Conservation (phyloP, 352 stramenopile species). For the Hyaloperonospora brassicae region DNA sequence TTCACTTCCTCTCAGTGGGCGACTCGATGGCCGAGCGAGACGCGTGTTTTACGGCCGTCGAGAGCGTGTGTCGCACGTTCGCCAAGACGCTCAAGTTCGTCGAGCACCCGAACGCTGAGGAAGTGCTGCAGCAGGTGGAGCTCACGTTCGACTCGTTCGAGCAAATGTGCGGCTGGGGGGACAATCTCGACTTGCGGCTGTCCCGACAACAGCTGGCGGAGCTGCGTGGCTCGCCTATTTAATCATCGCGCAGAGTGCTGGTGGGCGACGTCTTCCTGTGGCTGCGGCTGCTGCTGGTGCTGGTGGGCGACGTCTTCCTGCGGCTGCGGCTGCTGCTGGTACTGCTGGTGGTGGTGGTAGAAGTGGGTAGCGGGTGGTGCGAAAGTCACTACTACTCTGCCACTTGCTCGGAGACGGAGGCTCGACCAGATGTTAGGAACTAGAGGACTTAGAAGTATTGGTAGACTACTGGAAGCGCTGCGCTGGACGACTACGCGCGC, state of each 20-base stretch:
- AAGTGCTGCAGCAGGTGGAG: conserved; percentile 80
- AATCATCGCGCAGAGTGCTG: conserved; percentile 10
- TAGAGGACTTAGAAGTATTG: conserved; percentile 7
- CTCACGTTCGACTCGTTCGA: conserved; percentile 80
- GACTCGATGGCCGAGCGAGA: conserved; percentile 85
- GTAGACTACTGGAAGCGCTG: conserved; percentile 14
- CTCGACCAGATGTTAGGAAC: conserved; percentile 20
- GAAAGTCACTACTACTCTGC: too few species aligned
- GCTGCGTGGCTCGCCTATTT: conserved; percentile 41
- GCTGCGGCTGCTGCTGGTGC: neutral
- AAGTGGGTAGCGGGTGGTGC: too few species aligned
- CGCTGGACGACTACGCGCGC: conserved; percentile 24
- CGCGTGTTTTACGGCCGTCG: conserved; percentile 64
- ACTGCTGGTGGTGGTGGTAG: too few species aligned
- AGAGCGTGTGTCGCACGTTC: conserved; percentile 55
- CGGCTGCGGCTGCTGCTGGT: too few species aligned
- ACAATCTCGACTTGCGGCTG: conserved; percentile 66
- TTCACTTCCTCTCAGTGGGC: conserved; percentile 76
- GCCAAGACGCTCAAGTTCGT: conserved; percentile 86
- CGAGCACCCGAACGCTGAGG: conserved; percentile 65
- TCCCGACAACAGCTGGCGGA: conserved; percentile 70
- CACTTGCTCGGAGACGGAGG: conserved; percentile 11
- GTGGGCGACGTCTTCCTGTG: too few species aligned
- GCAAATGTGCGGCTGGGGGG: conserved; percentile 76
- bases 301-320: too few species aligned